These are phyloP conservation scores for Bifiguratus adelaidae DNA, from an alignment of 192 early-diverging fungal species.

Conservation along the genomic window DNA sequence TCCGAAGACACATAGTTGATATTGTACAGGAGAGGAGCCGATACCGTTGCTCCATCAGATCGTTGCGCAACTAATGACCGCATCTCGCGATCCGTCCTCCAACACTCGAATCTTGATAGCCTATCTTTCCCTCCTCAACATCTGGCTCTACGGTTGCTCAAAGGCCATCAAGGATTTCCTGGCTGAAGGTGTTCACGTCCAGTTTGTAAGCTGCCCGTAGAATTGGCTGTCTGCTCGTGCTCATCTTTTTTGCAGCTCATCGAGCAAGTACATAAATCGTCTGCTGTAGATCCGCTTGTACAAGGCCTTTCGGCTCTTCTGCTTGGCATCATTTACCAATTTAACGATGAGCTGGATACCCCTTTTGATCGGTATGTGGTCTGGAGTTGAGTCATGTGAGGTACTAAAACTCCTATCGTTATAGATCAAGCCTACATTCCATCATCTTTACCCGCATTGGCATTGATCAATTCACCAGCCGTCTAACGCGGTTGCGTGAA, in stretches of 20 bases:
- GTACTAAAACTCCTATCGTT: background rate
- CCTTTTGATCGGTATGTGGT: constrained; percentile 35
- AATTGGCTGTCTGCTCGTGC: background rate
- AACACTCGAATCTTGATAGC: constrained; percentile 69
- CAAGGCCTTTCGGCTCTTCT: constrained; percentile 88
- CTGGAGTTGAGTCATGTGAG: background rate
- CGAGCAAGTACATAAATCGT: constrained; percentile 80
- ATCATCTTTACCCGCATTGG: constrained; percentile 83
- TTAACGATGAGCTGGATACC: constrained; percentile 72
- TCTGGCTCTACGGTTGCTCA: constrained; percentile 81
- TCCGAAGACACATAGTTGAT: background rate
- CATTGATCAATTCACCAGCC: constrained; percentile 72
- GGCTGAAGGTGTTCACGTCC: constrained; percentile 79
- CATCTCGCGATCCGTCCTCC: constrained; percentile 42
- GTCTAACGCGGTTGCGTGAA: constrained; percentile 78
- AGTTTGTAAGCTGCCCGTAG: constrained; percentile 72
- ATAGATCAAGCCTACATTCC: constrained; percentile 62
- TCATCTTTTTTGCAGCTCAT: constrained; percentile 49
- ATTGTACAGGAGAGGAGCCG: constrained; percentile 47
- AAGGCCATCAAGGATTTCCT: constrained; percentile 73
- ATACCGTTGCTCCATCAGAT: constrained; percentile 85
- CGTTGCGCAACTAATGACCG: constrained; percentile 58
- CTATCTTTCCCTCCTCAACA: constrained; percentile 65
- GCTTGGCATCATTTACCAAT: constrained; percentile 79
- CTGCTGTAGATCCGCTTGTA: constrained; percentile 72